phyloP scores from a whole-genome alignment of 441 rosid species.

The Rhodomyrtus psidioides region DNA sequence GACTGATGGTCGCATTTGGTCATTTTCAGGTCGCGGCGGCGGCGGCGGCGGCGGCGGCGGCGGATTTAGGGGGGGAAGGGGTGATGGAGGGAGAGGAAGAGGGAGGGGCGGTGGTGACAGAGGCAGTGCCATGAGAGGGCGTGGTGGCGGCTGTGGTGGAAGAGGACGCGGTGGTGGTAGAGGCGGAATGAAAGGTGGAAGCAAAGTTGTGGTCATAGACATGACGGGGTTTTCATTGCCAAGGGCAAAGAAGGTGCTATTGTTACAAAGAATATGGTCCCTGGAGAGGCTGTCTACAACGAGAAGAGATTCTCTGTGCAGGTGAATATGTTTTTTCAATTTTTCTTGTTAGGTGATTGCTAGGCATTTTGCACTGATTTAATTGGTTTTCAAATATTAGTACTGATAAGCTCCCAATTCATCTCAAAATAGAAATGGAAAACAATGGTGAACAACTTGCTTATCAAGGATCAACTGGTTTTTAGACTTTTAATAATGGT shows the following conservation, averaged over 20 bases:
- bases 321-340: conserved; percentile 19
- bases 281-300: conserved; percentile 91
- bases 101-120: conserved; percentile 30
- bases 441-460: background rate
- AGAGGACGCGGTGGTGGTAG: conserved; percentile 18
- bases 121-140: conserved; percentile 20
- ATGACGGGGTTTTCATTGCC: conserved; percentile 79
- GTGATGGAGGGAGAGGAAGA: conserved; percentile 9
- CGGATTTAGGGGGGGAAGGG: background rate
- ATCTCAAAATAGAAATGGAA: background rate
- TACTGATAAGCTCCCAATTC: background rate
- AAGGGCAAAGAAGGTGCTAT: conserved; percentile 97
- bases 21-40: background rate
- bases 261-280: conserved; percentile 88
- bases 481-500: background rate
- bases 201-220: conserved; percentile 83
- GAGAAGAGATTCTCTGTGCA: conserved; percentile 87
- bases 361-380: background rate
- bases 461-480: background rate
- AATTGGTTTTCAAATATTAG: background rate
- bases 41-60: too few species aligned
- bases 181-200: conserved; percentile 89
- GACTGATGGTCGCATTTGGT: too few species aligned
- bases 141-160: too few species aligned
- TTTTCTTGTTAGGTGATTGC: background rate